Evolutionary conservation across 116 monocot genomes (phyloP).

Genomic region (Dioscorea cayenensis): DNA sequence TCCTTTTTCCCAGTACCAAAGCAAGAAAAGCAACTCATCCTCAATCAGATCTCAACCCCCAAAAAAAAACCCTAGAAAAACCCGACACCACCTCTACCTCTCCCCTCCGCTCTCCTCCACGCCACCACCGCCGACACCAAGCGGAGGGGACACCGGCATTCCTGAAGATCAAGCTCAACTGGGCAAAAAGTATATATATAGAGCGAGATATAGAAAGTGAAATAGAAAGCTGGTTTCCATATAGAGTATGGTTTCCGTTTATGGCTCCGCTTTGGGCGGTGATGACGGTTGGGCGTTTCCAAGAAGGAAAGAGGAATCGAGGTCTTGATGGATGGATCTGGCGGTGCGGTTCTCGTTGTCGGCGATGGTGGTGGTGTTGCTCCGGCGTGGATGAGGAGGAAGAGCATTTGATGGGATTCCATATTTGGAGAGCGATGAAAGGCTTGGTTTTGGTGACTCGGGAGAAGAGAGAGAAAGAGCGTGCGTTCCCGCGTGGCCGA

Average conservation of each 20-base stretch:
- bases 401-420: background rate
- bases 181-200: no score
- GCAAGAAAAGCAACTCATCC: slow-evolving; percentile 1
- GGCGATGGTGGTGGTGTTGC: no score
- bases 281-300: background rate
- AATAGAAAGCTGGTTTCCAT: background rate
- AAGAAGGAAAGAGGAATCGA: background rate
- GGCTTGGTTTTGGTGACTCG: background rate
- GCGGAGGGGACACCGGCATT: background rate
- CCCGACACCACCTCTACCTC: background rate
- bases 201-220: no score
- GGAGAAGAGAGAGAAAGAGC: background rate
- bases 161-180: background rate
- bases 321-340: background rate
- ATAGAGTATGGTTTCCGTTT: background rate
- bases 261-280: background rate
- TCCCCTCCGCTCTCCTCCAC: background rate
- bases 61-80: no score
- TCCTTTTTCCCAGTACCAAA: background rate
- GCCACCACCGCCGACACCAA: no score
- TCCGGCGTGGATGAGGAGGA: no score
- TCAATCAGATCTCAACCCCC: background rate
- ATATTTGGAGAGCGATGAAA: background rate
- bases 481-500: background rate
- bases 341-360: no score